phyloP scores from a whole-genome alignment of 1,284 basidiomycete species.

The Xanthoconium separans region DNA sequence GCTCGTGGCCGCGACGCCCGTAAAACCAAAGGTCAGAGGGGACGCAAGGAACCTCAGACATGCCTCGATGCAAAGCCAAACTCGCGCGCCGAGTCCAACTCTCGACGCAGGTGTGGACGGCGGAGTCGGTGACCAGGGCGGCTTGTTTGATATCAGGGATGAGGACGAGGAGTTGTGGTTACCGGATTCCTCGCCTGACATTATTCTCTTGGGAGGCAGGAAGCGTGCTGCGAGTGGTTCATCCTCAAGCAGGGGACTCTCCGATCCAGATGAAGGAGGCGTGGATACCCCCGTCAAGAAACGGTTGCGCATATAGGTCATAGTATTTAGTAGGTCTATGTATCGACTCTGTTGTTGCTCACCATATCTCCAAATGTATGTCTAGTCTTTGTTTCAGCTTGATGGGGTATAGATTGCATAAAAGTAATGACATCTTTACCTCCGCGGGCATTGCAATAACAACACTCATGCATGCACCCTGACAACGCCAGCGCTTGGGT shows the following conservation, averaged over 20 bases:
- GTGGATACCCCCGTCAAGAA: constrained; percentile 28
- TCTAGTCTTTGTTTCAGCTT: not conserved
- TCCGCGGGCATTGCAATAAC: too few species aligned
- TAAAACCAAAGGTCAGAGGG: constrained; percentile 37
- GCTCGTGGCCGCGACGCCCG: constrained; percentile 60
- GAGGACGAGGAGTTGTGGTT: constrained; percentile 30
- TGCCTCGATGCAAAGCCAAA: constrained; percentile 4
- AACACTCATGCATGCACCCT: too few species aligned
- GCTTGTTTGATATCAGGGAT: not conserved
- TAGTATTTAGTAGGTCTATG: constrained; percentile 3
- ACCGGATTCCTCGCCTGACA: constrained; percentile 28
- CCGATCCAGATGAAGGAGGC: constrained; percentile 16
- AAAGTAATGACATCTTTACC: too few species aligned
- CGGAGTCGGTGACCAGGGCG: constrained; percentile 2
- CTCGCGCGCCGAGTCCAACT: constrained; percentile 2
- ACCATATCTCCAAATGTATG: not conserved
- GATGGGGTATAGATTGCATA: not conserved
- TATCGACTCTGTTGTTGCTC: not conserved
- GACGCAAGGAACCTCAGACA: constrained; percentile 1
- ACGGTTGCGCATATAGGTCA: constrained; percentile 20
- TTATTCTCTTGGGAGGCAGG: constrained; percentile 21
- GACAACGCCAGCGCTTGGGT: too few species aligned
- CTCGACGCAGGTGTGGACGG: not conserved
- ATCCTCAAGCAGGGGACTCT: constrained; percentile 24
- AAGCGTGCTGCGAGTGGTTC: constrained; percentile 27